A percentile compares a stretch with the other conserved stretches of the same genome.
phyloP scores from a whole-genome alignment of 495 filamentous ascomycete genomes.

The Platismatia glauca region DNA sequence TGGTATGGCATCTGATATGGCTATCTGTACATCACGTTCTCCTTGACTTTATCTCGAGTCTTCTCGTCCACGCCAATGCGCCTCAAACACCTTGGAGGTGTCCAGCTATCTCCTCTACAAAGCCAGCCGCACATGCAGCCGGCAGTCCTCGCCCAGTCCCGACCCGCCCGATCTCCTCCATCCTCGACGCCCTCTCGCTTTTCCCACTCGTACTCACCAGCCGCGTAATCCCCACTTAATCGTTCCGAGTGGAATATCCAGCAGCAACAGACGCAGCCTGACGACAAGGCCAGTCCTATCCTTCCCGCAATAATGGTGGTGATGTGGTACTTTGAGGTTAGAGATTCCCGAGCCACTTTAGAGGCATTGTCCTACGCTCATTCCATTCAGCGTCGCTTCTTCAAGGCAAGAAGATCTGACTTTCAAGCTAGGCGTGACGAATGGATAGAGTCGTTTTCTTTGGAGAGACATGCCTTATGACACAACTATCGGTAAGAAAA shows the following conservation, averaged over 20 bases:
- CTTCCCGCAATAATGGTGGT: constrained; percentile 71
- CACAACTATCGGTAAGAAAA: not conserved
- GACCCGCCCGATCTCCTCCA: constrained; percentile 58
- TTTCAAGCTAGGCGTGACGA: not conserved
- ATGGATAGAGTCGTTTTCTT: not conserved
- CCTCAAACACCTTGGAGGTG: constrained; percentile 52
- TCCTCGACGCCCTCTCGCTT: constrained; percentile 49
- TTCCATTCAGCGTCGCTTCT: not conserved
- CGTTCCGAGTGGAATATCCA: constrained; percentile 44
- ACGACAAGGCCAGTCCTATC: constrained; percentile 71
- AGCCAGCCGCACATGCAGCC: constrained; percentile 49
- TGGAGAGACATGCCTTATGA: not conserved
- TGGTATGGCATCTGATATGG: not conserved
- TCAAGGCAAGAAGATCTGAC: not conserved
- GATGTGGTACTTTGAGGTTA: constrained; percentile 56
- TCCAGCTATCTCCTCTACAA: constrained; percentile 40
- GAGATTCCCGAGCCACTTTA: constrained; percentile 46
- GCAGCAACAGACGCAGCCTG: constrained; percentile 50
- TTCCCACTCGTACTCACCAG: constrained; percentile 50
- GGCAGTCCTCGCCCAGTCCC: constrained; percentile 63
- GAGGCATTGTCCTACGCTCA: constrained; percentile 54
- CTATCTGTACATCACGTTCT: constrained; percentile 7
- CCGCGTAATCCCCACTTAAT: constrained; percentile 59
- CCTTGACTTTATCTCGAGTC: constrained; percentile 31
- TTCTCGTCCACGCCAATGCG: constrained; percentile 45